These are phyloP conservation scores for Myrmaecium sp. DNA, from an alignment of 2,329 filamentous ascomycete genomes.

Conservation along the genomic window DNA sequence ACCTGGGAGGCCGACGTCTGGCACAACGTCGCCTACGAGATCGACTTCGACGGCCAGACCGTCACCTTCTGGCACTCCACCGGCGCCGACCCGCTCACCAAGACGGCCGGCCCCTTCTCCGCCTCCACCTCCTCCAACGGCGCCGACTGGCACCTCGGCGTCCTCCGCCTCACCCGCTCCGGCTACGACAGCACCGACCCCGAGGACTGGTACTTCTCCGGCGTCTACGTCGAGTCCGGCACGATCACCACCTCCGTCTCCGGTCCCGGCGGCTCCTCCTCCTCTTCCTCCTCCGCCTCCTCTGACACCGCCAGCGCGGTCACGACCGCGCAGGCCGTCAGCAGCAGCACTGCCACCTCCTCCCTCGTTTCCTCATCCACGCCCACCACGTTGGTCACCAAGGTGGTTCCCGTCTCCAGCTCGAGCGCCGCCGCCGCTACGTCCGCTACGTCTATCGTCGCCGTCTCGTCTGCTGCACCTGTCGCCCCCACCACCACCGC, in stretches of 20 bases:
- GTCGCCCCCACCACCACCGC: neutral
- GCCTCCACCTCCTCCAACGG: slow-evolving; percentile 48
- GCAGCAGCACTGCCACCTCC: too few relatives aligned
- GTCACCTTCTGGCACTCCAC: slow-evolving; percentile 57
- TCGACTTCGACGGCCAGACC: slow-evolving; percentile 45
- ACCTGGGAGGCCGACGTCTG: slow-evolving; percentile 46
- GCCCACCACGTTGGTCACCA: neutral
- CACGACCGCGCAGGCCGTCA: neutral
- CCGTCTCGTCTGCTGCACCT: neutral
- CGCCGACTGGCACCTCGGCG: slow-evolving; percentile 56
- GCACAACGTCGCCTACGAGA: slow-evolving; percentile 63
- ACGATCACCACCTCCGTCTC: slow-evolving; percentile 11
- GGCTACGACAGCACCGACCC: slow-evolving; percentile 33
- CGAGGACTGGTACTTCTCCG: slow-evolving; percentile 57
- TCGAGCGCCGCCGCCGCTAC: neutral
- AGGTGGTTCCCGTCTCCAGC: too few relatives aligned
- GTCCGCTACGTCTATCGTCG: neutral
- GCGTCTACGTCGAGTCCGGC: slow-evolving; percentile 52
- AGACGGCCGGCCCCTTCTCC: slow-evolving; percentile 42
- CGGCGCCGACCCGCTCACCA: slow-evolving; percentile 37
- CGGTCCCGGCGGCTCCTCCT: slow-evolving; percentile 7
- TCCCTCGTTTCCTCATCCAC: neutral
- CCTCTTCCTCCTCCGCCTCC: slow-evolving; percentile 2
- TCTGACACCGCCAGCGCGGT: slow-evolving; percentile 1
- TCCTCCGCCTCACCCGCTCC: slow-evolving; percentile 44